Evolutionary conservation across 805 yeast genomes (phyloP).

Genomic region (Pichia phayaonensis): DNA sequence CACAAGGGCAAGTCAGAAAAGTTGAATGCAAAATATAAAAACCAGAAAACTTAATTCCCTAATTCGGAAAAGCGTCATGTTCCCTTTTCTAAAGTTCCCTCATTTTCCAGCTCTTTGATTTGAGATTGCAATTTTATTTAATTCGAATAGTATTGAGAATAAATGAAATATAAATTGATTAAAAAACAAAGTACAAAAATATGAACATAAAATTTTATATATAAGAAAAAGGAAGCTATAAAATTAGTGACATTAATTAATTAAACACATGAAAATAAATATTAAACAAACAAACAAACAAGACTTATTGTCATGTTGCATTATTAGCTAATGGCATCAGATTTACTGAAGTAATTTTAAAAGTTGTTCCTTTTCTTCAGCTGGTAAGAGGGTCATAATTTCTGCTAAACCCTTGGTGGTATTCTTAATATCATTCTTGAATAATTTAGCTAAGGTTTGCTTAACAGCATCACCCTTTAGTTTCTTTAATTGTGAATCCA

Average conservation of each 20-base stretch:
- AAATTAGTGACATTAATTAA: background rate
- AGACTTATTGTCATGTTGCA: background rate
- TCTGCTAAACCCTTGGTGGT: conserved; percentile 51
- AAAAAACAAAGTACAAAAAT: background rate
- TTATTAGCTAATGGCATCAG: background rate
- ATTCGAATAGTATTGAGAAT: background rate
- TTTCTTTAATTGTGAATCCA: conserved; percentile 54
- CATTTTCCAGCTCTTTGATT: no score
- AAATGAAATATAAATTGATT: background rate
- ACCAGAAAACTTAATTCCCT: background rate
- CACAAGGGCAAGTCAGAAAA: background rate
- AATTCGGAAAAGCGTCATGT: background rate
- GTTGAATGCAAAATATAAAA: background rate
- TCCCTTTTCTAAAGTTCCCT: background rate
- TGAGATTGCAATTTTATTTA: no score
- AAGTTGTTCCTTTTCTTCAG: conserved; percentile 45
- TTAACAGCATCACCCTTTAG: conserved; percentile 62
- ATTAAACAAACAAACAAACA: conserved; percentile 12
- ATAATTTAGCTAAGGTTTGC: conserved; percentile 51
- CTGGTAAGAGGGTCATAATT: conserved; percentile 42
- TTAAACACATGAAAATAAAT: background rate
- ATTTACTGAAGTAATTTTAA: conserved; percentile 23
- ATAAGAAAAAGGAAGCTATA: background rate
- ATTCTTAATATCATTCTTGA: conserved; percentile 45
- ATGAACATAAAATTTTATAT: background rate